Evolutionary conservation across 1,139 yeast genomes (phyloP).

Genomic region (Pichia sp.): DNA sequence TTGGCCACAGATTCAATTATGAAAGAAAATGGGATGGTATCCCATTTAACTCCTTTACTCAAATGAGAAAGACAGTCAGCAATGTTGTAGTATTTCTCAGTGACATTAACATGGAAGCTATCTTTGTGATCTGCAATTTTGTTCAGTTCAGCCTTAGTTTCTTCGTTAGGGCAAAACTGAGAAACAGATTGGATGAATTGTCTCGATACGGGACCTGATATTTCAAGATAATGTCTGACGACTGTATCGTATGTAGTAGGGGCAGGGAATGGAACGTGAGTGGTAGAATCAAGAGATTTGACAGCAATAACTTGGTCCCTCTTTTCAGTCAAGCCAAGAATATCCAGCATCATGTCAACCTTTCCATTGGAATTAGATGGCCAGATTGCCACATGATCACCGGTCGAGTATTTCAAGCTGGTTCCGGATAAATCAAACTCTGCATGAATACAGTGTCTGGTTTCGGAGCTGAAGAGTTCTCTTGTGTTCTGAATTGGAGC

Average conservation of each 20-base stretch:
- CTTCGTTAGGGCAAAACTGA: constrained; percentile 71
- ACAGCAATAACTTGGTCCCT: constrained; percentile 54
- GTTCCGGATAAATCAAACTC: constrained; percentile 78
- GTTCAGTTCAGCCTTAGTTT: constrained; percentile 43
- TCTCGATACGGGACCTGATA: constrained; percentile 90
- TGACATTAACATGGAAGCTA: constrained; percentile 58
- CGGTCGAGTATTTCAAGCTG: constrained; percentile 80
- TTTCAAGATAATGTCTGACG: constrained; percentile 81
- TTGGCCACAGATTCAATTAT: constrained; percentile 74
- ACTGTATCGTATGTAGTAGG: constrained; percentile 90
- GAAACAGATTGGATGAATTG: constrained; percentile 74
- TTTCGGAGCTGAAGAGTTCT: constrained; percentile 61
- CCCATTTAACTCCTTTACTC: constrained; percentile 64
- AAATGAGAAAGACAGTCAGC: constrained; percentile 66
- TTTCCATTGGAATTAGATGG: constrained; percentile 82
- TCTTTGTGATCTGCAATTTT: constrained; percentile 63
- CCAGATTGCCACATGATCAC: constrained; percentile 95
- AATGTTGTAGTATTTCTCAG: constrained; percentile 55
- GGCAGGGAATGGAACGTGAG: constrained; percentile 68
- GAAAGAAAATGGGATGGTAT: constrained; percentile 73
- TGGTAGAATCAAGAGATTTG: constrained; percentile 61
- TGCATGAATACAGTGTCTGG: constrained; percentile 79
- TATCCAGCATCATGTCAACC: constrained; percentile 53
- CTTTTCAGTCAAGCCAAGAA: constrained; percentile 54
- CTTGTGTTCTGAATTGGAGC: constrained; percentile 56